Base-by-base conservation (phyloP, 768 basidiomycete species). In the Trametes meyenii region DNA sequence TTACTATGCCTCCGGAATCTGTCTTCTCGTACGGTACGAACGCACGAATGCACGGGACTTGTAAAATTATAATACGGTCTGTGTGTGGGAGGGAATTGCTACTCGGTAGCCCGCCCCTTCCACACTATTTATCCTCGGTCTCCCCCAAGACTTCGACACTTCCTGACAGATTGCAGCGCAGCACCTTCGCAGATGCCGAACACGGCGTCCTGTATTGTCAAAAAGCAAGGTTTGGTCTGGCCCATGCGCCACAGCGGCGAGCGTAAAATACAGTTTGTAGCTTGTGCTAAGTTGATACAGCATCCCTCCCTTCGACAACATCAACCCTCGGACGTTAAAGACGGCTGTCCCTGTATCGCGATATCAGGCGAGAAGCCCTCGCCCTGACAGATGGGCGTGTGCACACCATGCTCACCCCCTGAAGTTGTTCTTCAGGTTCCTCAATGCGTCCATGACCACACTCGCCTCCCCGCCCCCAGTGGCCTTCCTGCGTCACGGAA, bases 391-490 rank as follows among this genome's bases (percentile, higher is more conserved):
- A 56, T 53, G 5, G 23, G 24, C 23, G 24, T 2, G 38, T 33
- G 51, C 60, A 35, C 29, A 65, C 67, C 52, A 35, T 17, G 68
- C 71, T 83, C 74, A 91, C 73, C 87, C 90, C 70, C 79, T 78
- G 76, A 85, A 93, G 62, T 81, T 82, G 73, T 96, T 96, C 85
- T 98, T 98, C 81, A 86, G 77, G 45, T 87, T 83, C 50, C 96
- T 79, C 44, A 98, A 75, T 45, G 80, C 79, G 67, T 83, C 83
- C 87, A 97, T 95, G 54, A 91, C 79, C 3, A 74, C 77, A 60
- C 80, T 77, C n/a, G 82, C 75, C 1, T 85, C 76, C 26, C 76
- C 75, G 13, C 67, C 70, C 16, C 70, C 72, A 5, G 82, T 82
- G 2, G 80, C 81, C 39, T 71, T 78, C 71, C 91, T 94, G 66